These are phyloP conservation scores for Cyphellophora europaea DNA, from an alignment of 2,329 filamentous ascomycete genomes.

Conservation along the genomic window DNA sequence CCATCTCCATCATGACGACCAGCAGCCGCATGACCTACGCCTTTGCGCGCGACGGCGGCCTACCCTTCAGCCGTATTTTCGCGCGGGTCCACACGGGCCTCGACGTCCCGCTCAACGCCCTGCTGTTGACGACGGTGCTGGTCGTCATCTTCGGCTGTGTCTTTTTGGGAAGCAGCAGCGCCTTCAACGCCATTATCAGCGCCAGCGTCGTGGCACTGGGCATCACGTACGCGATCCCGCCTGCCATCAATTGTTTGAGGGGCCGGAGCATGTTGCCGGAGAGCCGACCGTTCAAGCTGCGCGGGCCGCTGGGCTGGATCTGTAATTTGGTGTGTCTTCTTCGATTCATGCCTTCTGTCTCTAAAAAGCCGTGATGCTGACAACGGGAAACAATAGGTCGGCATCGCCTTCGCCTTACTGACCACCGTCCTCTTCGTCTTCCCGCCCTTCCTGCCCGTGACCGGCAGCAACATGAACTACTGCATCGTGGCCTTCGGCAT, in stretches of 20 bases:
- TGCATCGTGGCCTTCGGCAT: slow-evolving; percentile 47
- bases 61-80: slow-evolving; percentile 32
- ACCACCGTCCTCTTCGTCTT: slow-evolving; percentile 70
- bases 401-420: slow-evolving; percentile 57
- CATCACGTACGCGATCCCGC: slow-evolving; percentile 49
- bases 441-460: slow-evolving; percentile 57
- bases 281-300: slow-evolving; percentile 47
- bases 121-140: slow-evolving; percentile 11
- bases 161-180: slow-evolving; percentile 13
- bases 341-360: neutral
- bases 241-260: slow-evolving; percentile 58
- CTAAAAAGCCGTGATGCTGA: slow-evolving; percentile 7
- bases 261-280: slow-evolving; percentile 57
- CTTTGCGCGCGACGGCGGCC: slow-evolving; percentile 34
- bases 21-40: slow-evolving; percentile 32
- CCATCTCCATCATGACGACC: slow-evolving; percentile 28
- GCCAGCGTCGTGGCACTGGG: slow-evolving; percentile 20
- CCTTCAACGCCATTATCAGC: slow-evolving; percentile 25
- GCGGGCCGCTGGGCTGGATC: slow-evolving; percentile 47
- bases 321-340: slow-evolving; percentile 41
- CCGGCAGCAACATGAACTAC: slow-evolving; percentile 57
- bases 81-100: slow-evolving; percentile 11
- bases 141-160: slow-evolving; percentile 9
- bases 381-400: slow-evolving; percentile 28
- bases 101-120: slow-evolving; percentile 14